These are phyloP conservation scores for Leucogyrophana mollusca DNA, from an alignment of 768 basidiomycete species.

Conservation along the genomic window DNA sequence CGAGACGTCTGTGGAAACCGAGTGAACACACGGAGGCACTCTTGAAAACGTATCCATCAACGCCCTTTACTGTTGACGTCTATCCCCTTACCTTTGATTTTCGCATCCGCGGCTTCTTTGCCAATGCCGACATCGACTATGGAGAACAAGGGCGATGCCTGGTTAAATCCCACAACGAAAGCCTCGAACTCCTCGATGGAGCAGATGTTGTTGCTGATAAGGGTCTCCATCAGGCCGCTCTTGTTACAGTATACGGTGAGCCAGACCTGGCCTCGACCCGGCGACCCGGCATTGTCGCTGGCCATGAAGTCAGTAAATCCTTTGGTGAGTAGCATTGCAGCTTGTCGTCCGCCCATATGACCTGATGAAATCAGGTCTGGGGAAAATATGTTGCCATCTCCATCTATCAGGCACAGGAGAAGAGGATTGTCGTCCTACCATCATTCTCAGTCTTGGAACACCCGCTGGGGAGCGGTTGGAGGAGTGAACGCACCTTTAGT, in stretches of 20 bases:
- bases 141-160: slow-evolving; percentile 39
- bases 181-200: slow-evolving; percentile 33
- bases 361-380: slow-evolving; percentile 29
- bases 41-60: slow-evolving; percentile 12
- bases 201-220: slow-evolving; percentile 28
- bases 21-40: slow-evolving; percentile 60
- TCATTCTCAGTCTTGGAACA: too few species aligned
- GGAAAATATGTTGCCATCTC: slow-evolving; percentile 40
- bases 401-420: slow-evolving; percentile 37
- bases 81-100: slow-evolving; percentile 33
- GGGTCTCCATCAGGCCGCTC: slow-evolving; percentile 30
- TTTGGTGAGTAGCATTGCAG: slow-evolving; percentile 33
- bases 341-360: slow-evolving; percentile 33
- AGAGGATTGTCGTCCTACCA: slow-evolving; percentile 39
- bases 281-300: slow-evolving; percentile 17
- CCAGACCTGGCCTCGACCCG: slow-evolving; percentile 34
- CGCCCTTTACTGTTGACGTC: neutral
- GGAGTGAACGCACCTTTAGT: too few species aligned
- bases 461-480: too few species aligned
- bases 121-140: slow-evolving; percentile 42
- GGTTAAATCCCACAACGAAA: slow-evolving; percentile 38
- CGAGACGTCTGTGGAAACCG: slow-evolving; percentile 39
- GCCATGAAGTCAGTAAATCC: slow-evolving; percentile 33
- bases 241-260: slow-evolving; percentile 38
- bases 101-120: slow-evolving; percentile 43